Evolutionary conservation across 2,329 filamentous ascomycete species (phyloP), one percentile per base, ranked within the genome.

Genomic region (Byssothecium circinans): DNA sequence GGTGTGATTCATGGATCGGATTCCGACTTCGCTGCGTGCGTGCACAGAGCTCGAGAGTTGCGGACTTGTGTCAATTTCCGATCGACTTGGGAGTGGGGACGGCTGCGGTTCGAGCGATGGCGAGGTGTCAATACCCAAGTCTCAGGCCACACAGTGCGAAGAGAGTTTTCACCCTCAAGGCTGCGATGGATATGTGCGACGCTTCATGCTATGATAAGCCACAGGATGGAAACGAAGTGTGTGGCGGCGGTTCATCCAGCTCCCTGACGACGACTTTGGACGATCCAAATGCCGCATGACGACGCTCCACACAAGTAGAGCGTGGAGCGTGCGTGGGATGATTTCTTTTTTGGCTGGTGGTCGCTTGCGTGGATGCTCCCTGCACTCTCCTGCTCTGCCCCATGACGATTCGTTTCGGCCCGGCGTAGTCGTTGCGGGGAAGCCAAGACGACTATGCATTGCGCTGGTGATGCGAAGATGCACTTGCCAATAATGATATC

Each of bases 261-360:
- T 17, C 10, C n/a, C 18, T 22, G n/a, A 38, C 36, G 20, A 20
- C 8, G 15, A 17, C 12, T 18, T 20, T 4, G 17, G 40, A 43
- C 40, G 40, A 43, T 43, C 40, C 10, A 32, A 18, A 19, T 41
- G 38, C 38, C 27, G 27, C 27, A 32, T 41, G 38, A 41, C 27
- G 27, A 18, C 11, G 23, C 5, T 25, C 6, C 23, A 25, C 23
- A 11, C 2, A 23, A n/a, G 14, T 7, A 14, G 10, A 32, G 14
- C 6, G 29, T 4, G 29, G 29, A 8, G 29, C 29, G 25, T 19
- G 36, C 22, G 20, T 29, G 37, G 37, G 37, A 29, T 40, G 34
- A n/a, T n/a, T 27, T 27, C 18, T 15, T 41, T 18, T 41, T 41
- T 41, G 37, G 22, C 19, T 23, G 19, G 8, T 15, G 3, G 12